These are phyloP conservation scores for Sarocladium strictum DNA, from an alignment of 2,329 filamentous ascomycete genomes.

Conservation along the genomic window DNA sequence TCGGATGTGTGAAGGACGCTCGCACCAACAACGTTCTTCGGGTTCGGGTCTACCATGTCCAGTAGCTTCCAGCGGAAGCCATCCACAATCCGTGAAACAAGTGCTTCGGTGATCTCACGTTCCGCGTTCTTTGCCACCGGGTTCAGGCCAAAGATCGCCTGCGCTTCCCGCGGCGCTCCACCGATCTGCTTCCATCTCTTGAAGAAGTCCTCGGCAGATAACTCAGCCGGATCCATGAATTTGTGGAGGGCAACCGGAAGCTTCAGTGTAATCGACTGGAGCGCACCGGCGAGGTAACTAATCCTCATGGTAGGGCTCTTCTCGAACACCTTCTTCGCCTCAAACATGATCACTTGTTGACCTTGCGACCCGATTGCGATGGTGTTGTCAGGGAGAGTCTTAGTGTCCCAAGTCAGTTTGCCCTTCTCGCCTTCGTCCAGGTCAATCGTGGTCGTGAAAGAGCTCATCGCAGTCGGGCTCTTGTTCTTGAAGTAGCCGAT, in stretches of 20 bases:
- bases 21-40: slow-evolving; percentile 88
- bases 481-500: slow-evolving; percentile 98
- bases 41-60: slow-evolving; percentile 81
- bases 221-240: slow-evolving; percentile 89
- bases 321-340: slow-evolving; percentile 73
- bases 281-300: slow-evolving; percentile 86
- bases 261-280: slow-evolving; percentile 88
- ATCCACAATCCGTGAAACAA: slow-evolving; percentile 66
- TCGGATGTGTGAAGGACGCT: slow-evolving; percentile 78
- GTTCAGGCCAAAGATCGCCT: slow-evolving; percentile 75
- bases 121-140: slow-evolving; percentile 38
- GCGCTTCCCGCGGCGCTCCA: slow-evolving; percentile 77
- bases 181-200: slow-evolving; percentile 99
- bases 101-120: slow-evolving; percentile 62
- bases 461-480: slow-evolving; percentile 74
- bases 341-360: slow-evolving; percentile 93
- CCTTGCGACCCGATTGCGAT: slow-evolving; percentile 71
- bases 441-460: slow-evolving; percentile 91
- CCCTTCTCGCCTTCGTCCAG: slow-evolving; percentile 61
- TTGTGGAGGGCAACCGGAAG: slow-evolving; percentile 86
- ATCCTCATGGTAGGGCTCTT: slow-evolving; percentile 87
- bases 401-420: slow-evolving; percentile 77
- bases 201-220: slow-evolving; percentile 92
- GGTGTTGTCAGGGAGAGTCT: slow-evolving; percentile 78
- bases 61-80: slow-evolving; percentile 89